A percentile compares a stretch with the other conserved stretches of the same genome.
phyloP scores from a whole-genome alignment of 495 filamentous ascomycete genomes.

The Daldinia vernicosa region DNA sequence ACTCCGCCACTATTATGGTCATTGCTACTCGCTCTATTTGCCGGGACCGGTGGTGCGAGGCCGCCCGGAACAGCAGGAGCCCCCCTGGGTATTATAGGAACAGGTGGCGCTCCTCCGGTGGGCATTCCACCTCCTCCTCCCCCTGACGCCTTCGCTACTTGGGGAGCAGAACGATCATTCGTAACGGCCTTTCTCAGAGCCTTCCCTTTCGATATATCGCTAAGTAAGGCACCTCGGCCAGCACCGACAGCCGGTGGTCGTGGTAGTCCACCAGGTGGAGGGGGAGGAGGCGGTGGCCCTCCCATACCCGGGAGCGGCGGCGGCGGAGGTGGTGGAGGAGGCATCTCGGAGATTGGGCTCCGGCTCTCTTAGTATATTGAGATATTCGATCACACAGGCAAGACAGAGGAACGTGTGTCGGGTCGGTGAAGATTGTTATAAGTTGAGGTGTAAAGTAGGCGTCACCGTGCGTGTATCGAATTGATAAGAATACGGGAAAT shows the following conservation, averaged over 20 bases:
- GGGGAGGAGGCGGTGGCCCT: constrained; percentile 74
- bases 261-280: constrained; percentile 59
- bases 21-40: constrained; percentile 78
- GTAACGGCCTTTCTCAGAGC: constrained; percentile 86
- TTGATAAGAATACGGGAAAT: constrained; percentile 13
- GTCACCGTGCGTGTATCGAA: constrained; percentile 21
- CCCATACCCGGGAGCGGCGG: constrained; percentile 66
- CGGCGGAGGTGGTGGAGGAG: constrained; percentile 76
- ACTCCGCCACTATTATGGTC: constrained; percentile 59
- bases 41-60: constrained; percentile 81
- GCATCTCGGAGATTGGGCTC: constrained; percentile 54
- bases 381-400: background rate
- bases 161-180: constrained; percentile 92
- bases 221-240: constrained; percentile 74
- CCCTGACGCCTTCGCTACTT: constrained; percentile 65
- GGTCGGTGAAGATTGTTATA: constrained; percentile 7
- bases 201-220: constrained; percentile 86
- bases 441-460: background rate
- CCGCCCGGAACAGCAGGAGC: constrained; percentile 55
- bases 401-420: background rate
- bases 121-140: constrained; percentile 61
- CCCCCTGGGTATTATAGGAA: constrained; percentile 72
- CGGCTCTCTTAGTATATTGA: constrained; percentile 2
- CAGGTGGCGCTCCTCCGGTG: constrained; percentile 78
- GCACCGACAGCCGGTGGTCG: constrained; percentile 45